phyloP scores from a whole-genome alignment of 2,329 filamentous ascomycete species.

The Aspergillus amoenus region DNA sequence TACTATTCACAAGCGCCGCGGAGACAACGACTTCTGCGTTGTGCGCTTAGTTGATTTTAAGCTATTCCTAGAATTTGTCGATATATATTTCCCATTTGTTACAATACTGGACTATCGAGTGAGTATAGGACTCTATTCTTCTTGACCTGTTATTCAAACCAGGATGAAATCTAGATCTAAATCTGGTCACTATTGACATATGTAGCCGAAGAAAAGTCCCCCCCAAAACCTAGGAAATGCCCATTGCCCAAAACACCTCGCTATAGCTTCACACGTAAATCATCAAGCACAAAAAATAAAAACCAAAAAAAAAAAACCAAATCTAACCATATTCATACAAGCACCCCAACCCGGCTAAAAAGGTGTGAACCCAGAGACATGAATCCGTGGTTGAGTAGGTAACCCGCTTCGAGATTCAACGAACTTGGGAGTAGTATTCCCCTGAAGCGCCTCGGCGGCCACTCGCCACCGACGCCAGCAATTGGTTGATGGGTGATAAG shows the following conservation, averaged over 20 bases:
- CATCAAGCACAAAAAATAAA: neutral
- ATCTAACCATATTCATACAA: neutral
- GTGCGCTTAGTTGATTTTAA: neutral
- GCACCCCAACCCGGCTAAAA: conserved; percentile 7
- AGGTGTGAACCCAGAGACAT: conserved; percentile 26
- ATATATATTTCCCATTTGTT: neutral
- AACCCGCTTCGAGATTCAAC: conserved; percentile 22
- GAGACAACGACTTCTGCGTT: too few species aligned
- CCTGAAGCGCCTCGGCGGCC: conserved; percentile 24
- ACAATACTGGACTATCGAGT: too few species aligned
- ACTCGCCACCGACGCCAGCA: conserved; percentile 27
- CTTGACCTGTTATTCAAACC: too few species aligned
- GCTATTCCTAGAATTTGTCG: neutral
- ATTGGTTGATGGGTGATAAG: conserved; percentile 20
- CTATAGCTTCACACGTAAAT: neutral
- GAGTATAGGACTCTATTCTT: too few species aligned
- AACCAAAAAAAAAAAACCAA: neutral
- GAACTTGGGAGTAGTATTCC: conserved; percentile 22
- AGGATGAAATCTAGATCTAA: neutral
- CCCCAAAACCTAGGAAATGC: neutral
- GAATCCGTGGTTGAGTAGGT: conserved; percentile 23
- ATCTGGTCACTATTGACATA: neutral
- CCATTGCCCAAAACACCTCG: conserved; percentile 9
- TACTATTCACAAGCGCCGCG: neutral
- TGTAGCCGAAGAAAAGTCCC: neutral